Evolutionary conservation across 306 rosid genomes (phyloP), one percentile per base, ranked within the genome.

Genomic region (Acmispon strigosus): DNA sequence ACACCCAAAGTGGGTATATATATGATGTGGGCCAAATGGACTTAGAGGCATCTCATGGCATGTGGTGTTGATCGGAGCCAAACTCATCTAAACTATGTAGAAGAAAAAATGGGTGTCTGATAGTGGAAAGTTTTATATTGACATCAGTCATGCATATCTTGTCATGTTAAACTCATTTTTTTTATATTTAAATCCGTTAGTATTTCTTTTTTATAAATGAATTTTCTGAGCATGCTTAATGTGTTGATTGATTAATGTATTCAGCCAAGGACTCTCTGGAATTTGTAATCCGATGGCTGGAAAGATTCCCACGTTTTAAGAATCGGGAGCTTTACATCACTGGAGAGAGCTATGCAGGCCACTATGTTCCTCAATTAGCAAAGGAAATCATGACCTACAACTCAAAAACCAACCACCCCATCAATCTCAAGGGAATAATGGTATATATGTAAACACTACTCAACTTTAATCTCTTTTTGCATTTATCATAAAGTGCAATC

Each of bases 271-370:
- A 93, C 78, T 93, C 98, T 16, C 78, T 90, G 39, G 73, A 87
- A 62, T 93, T 93, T 68, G 68, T 93, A 13, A 69, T 89, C 52
- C 83, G 80, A 78, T 93, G 98, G 98, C 70, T 93, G 73, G 88
- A 86, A 15, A 87, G 97, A 58, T 93, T 88, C 77, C 96, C 98
- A 0, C 81, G 94, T 44, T 93, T 90, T 73, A 89, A 87, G 60
- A 76, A 81, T 44, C 32, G 92, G 55, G 96, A 93, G 53, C 81
- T 93, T 43, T 87, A 83, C 44, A 86, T 90, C n/a, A 80, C 87
- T 1, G 98, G 98, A 43, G 98, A 93, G 82, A 93, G 98, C 87
- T 93, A 93, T 66, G 98, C 98, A 6, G 98, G 98, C 3, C 98
- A 93, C 58, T 93, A 90, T 57, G 98, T 93, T 6, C 98, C 98